phyloP scores from a whole-genome alignment of 495 filamentous ascomycete species.

The Talaromyces proteolyticus region DNA sequence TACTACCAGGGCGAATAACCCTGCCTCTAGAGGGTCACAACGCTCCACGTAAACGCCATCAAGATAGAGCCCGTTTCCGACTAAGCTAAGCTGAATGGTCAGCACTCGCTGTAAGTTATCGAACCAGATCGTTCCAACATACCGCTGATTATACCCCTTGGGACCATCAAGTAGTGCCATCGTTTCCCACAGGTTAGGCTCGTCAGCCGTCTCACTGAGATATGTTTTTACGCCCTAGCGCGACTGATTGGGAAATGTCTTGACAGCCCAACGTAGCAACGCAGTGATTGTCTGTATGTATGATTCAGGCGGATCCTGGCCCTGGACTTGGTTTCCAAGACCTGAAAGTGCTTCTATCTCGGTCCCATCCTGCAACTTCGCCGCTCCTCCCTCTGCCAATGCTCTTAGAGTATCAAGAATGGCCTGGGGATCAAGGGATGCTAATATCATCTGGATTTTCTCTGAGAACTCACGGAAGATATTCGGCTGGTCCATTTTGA shows the following conservation, averaged over 20 bases:
- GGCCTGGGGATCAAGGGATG: background rate
- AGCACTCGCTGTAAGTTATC: background rate
- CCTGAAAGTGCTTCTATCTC: background rate
- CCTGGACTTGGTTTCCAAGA: background rate
- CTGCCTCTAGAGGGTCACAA: background rate
- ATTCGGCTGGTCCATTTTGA: background rate
- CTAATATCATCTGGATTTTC: background rate
- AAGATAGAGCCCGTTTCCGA: background rate
- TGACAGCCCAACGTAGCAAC: background rate
- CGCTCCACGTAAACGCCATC: background rate
- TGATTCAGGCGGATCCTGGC: background rate
- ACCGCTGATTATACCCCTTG: constrained; percentile 4
- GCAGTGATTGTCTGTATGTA: background rate
- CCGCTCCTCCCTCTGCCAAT: background rate
- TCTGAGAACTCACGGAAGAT: background rate
- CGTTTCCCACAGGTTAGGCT: constrained; percentile 2
- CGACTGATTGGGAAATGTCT: background rate
- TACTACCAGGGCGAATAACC: background rate
- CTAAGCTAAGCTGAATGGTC: constrained; percentile 1
- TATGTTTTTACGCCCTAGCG: background rate
- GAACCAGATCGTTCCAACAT: background rate
- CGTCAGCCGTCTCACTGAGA: background rate
- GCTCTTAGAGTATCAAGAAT: background rate
- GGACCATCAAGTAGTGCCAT: constrained; percentile 7
- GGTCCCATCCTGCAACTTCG: background rate